Conservation (phyloP, 345 rosid genomes). For the Heritiera fomes region DNA sequence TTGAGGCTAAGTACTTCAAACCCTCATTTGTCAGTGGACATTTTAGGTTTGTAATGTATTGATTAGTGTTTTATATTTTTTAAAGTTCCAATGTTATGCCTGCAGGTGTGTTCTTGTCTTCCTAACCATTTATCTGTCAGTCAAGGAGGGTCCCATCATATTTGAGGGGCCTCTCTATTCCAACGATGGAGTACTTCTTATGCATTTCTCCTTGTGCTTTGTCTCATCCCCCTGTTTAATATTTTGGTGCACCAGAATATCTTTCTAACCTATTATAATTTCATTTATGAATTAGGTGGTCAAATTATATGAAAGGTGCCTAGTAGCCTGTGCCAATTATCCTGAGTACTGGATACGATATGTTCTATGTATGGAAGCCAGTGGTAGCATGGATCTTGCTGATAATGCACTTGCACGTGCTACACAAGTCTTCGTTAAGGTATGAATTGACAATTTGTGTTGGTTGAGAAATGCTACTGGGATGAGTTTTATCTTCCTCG, state of each 20-base stretch:
- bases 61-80: slow-evolving; percentile 47
- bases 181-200: slow-evolving; percentile 78
- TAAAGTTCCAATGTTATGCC: slow-evolving; percentile 86
- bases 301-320: slow-evolving; percentile 91
- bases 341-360: slow-evolving; percentile 93
- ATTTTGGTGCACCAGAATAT: slow-evolving; percentile 6
- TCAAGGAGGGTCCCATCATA: slow-evolving; percentile 88
- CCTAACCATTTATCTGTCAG: slow-evolving; percentile 93
- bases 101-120: slow-evolving; percentile 95
- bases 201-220: slow-evolving; percentile 78
- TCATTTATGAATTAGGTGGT: slow-evolving; percentile 61
- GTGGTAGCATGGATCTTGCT: slow-evolving; percentile 82
- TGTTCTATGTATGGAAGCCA: slow-evolving; percentile 75
- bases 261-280: slow-evolving; percentile 24
- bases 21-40: slow-evolving; percentile 75
- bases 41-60: slow-evolving; percentile 69
- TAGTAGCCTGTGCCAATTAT: slow-evolving; percentile 95
- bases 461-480: neutral
- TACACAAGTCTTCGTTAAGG: slow-evolving; percentile 97
- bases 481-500: slow-evolving; percentile 2
- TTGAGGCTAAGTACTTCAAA: slow-evolving; percentile 95
- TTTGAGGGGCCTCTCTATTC: slow-evolving; percentile 91
- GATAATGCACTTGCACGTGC: slow-evolving; percentile 91
- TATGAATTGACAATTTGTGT: slow-evolving; percentile 28
- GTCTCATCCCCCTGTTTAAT: slow-evolving; percentile 33